phyloP scores from a whole-genome alignment of 192 early-diverging fungal species.

The Endogone sp. region DNA sequence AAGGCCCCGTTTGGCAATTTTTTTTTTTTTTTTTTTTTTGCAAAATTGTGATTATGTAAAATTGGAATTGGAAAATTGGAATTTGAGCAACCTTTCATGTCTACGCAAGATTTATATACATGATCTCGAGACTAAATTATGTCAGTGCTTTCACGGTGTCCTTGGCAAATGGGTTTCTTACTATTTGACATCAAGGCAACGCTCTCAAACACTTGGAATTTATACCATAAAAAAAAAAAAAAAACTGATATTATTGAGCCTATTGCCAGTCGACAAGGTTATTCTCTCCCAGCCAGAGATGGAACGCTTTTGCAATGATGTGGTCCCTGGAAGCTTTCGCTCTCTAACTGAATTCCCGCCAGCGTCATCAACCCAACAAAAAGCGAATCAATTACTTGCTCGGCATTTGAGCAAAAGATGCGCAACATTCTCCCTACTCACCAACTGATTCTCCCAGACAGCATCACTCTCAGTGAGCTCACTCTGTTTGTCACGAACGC shows the following conservation, averaged over 20 bases:
- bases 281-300: not conserved
- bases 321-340: conserved; percentile 5
- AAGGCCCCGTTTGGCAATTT: too few relatives aligned
- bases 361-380: not conserved
- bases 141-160: too few relatives aligned
- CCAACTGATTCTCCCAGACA: not conserved
- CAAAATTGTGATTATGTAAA: too few relatives aligned
- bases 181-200: too few relatives aligned
- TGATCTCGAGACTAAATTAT: too few relatives aligned
- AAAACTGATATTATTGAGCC: not conserved
- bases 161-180: too few relatives aligned
- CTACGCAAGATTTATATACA: too few relatives aligned
- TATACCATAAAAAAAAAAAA: too few relatives aligned
- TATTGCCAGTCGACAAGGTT: conserved; percentile 12
- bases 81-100: too few relatives aligned
- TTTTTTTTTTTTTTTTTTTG: too few relatives aligned
- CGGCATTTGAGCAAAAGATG: not conserved
- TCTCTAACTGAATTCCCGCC: not conserved
- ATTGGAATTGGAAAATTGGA: too few relatives aligned
- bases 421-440: not conserved
- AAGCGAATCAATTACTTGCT: not conserved
- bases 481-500: not conserved
- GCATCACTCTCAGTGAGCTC: not conserved
- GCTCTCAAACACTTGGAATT: not conserved
- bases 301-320: conserved; percentile 13